Percentiles rank a stretch among this genome's conserved stretches.
Conservation (phyloP, 1,284 basidiomycete genomes). For the Ceratobasidium sp. region DNA sequence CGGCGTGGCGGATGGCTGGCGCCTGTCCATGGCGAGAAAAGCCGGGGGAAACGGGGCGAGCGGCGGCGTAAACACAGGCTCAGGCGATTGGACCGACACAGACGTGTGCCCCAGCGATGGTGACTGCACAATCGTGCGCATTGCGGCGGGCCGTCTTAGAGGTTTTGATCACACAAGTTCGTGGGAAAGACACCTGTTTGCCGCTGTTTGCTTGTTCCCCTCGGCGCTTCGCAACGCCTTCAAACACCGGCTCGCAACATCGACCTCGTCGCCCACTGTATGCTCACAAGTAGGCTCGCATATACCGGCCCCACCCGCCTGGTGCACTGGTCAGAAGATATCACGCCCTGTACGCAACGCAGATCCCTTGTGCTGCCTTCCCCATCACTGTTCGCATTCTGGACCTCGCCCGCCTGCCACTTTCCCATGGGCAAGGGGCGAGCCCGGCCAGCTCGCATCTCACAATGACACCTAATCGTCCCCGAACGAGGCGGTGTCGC, state of each 20-base stretch:
- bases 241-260: not conserved
- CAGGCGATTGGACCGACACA: conserved; percentile 5
- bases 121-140: conserved; percentile 27
- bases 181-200: conserved; percentile 20
- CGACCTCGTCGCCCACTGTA: not conserved
- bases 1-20: conserved; percentile 15
- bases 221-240: not conserved
- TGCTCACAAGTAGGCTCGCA: not conserved
- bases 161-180: not conserved
- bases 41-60: conserved; percentile 16
- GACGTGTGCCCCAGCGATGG: conserved; percentile 16
- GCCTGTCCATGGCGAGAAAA: conserved; percentile 24
- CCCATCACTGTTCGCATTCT: conserved; percentile 23
- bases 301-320: not conserved
- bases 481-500: conserved; percentile 18
- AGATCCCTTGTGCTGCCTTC: conserved; percentile 2
- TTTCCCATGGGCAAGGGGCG: conserved; percentile 37
- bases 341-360: not conserved
- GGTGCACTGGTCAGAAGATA: not conserved
- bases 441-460: conserved; percentile 22
- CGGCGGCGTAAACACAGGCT: not conserved
- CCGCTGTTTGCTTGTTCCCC: conserved; percentile 1
- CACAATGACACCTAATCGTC: conserved; percentile 21
- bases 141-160: conserved; percentile 18
- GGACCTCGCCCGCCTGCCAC: conserved; percentile 24